Base-by-base conservation (phyloP, 2,329 filamentous ascomycete genomes). In the Phaeosphaeria sp. region DNA sequence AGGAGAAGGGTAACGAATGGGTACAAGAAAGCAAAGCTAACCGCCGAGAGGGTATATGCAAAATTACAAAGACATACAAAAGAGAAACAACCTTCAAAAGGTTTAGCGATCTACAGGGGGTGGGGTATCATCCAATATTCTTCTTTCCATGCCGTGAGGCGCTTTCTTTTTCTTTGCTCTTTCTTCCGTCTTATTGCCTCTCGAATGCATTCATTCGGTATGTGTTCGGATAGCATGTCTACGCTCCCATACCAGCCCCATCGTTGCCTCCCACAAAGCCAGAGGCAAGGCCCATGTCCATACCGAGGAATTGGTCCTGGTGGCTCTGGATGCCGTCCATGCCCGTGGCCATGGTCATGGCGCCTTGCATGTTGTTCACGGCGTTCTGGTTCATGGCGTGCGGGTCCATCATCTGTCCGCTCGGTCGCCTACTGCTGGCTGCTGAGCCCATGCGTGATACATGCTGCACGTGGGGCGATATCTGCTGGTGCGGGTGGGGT, bases 271-370 rank as follows among this genome's bases (percentile, higher is more conserved):
- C 47, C 2, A 41, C 47, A 20, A 50, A 50, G 17, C 33, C 33
- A 10, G 47, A 20, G 4, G 44, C 22, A n/a, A 46, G 44, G 67
- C 46, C 69, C 65, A 77, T 74, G 18, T 73, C 73, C 62, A 76
- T 67, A 11, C 68, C 48, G 15, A 77, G 52, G 42, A 74, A 77
- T 41, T 66, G 67, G 46, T 77, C 73, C 55, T 67, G 67, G 23
- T 73, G 68, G 43, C 42, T 60, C 23, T 76, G 71, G 33, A 76
- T 69, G 44, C 68, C 72, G 1, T 76, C 73, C 72, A 77, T 73
- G 18, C 72, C 69, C 1, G 66, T 57, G 11, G 64, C 59, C 62
- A 74, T 65, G 49, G 62, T 64, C 60, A 70, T 63, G 11, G 55
- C 46, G 11, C 57, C 56, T n/a, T 47, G 49, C 42, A 66, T 54